Evolutionary conservation across 2,329 filamentous ascomycete genomes (phyloP).

Genomic region (Beauveria caledonica): DNA sequence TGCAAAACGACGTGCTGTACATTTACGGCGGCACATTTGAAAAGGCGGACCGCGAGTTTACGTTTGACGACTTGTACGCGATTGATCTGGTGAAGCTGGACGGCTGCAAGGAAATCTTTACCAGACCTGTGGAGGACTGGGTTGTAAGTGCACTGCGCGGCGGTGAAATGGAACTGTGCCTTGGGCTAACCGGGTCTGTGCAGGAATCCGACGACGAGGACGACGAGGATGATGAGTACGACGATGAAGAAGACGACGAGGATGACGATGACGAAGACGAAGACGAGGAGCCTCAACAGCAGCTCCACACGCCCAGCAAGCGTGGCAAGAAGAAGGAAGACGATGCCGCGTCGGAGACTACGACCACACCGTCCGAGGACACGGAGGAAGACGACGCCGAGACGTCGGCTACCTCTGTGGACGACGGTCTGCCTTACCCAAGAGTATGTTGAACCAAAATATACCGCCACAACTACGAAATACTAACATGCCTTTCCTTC

Average conservation of each 20-base stretch:
- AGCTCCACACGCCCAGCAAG: conserved; percentile 43
- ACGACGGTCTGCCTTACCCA: conserved; percentile 69
- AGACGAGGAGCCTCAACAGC: conserved; percentile 36
- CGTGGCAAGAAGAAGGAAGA: conserved; percentile 48
- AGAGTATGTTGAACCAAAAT: conserved; percentile 32
- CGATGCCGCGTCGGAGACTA: conserved; percentile 28
- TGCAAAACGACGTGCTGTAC: conserved; percentile 87
- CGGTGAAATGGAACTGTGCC: conserved; percentile 19
- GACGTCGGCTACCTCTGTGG: conserved; percentile 43
- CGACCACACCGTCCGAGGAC: conserved; percentile 15
- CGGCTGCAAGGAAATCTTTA: conserved; percentile 87
- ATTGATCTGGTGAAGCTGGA: conserved; percentile 93
- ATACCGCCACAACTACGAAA: too few species aligned
- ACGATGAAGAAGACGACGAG: conserved; percentile 37
- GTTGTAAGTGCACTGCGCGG: conserved; percentile 38
- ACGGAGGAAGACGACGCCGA: conserved; percentile 40
- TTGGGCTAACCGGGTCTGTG: conserved; percentile 24
- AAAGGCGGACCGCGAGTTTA: conserved; percentile 89
- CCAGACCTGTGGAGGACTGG: conserved; percentile 77
- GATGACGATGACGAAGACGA: conserved; percentile 42
- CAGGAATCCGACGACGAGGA: conserved; percentile 54
- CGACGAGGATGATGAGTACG: conserved; percentile 48
- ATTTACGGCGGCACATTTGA: conserved; percentile 95
- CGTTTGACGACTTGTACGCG: conserved; percentile 89
- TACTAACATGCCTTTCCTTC: background rate